Conservation (phyloP, 495 filamentous ascomycete genomes). For the Aspergillus cristatus region DNA sequence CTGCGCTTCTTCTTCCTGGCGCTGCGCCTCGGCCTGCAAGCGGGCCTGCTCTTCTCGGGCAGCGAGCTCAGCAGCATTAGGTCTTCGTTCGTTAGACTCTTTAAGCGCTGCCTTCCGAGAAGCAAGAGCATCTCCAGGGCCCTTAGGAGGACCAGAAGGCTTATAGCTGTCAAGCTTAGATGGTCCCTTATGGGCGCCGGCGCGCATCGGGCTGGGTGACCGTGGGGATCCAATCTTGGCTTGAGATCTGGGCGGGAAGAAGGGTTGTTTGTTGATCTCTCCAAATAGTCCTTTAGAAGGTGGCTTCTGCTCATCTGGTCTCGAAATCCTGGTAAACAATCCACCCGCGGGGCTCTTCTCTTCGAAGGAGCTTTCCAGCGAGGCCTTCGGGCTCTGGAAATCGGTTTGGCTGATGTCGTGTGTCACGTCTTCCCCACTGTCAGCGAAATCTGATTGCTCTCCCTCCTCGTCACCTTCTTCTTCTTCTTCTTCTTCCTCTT, state of each 20-base stretch:
- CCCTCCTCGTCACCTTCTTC: slow-evolving; percentile 29
- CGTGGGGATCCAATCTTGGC: slow-evolving; percentile 49
- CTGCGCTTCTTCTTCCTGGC: slow-evolving; percentile 33
- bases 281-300: slow-evolving; percentile 48
- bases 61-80: slow-evolving; percentile 14
- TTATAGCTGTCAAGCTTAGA: slow-evolving; percentile 43
- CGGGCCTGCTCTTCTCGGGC: slow-evolving; percentile 26
- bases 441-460: slow-evolving; percentile 29
- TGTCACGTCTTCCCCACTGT: slow-evolving; percentile 39
- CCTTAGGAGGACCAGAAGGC: slow-evolving; percentile 48
- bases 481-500: slow-evolving; percentile 18
- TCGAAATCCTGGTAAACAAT: slow-evolving; percentile 30
- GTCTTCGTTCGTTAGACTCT: slow-evolving; percentile 23
- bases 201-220: slow-evolving; percentile 71
- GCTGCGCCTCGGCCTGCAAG: slow-evolving; percentile 13
- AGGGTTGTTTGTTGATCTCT: slow-evolving; percentile 51
- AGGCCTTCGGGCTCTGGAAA: slow-evolving; percentile 25
- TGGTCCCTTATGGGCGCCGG: slow-evolving; percentile 33
- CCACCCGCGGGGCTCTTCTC: slow-evolving; percentile 32
- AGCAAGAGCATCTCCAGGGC: slow-evolving; percentile 25
- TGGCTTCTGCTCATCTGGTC: slow-evolving; percentile 12
- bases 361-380: slow-evolving; percentile 60
- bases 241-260: slow-evolving; percentile 47
- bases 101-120: slow-evolving; percentile 32
- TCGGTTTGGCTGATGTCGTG: slow-evolving; percentile 54